Percentiles rank a stretch among this genome's conserved stretches.
Evolutionary conservation across 768 basidiomycete genomes (phyloP).

Genomic region (Candolleomyces eurysporus): DNA sequence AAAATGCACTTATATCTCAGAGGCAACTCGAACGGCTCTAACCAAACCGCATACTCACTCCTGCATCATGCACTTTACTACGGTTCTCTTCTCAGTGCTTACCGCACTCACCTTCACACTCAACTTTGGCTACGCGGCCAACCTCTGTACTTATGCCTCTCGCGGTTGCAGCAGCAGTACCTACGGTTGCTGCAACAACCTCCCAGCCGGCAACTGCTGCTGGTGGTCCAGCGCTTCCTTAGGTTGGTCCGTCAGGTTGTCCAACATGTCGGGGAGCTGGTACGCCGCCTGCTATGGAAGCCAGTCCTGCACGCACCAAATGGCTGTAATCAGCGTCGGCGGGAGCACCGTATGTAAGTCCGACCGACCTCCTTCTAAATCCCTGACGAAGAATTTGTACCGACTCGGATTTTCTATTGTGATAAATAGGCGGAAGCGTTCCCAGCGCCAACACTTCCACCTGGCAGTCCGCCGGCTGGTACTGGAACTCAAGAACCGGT

Average conservation of each 20-base stretch:
- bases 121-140: background rate
- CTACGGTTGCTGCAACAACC: slow-evolving; percentile 9
- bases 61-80: background rate
- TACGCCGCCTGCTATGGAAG: slow-evolving; percentile 5
- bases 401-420: background rate
- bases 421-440: slow-evolving; percentile 8
- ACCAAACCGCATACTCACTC: background rate
- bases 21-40: no score
- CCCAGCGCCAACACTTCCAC: background rate
- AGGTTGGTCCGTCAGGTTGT: slow-evolving; percentile 9
- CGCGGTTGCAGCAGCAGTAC: slow-evolving; percentile 5
- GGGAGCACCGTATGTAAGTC: slow-evolving; percentile 6
- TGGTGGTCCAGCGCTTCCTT: background rate
- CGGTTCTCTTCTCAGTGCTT: background rate
- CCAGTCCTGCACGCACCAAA: background rate
- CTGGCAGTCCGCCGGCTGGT: slow-evolving; percentile 10
- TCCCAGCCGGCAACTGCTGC: slow-evolving; percentile 11
- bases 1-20: no score
- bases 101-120: background rate
- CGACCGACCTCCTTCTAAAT: no score
- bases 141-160: slow-evolving; percentile 13
- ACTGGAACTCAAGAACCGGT: background rate
- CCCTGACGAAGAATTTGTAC: no score
- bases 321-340: slow-evolving; percentile 1
- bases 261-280: slow-evolving; percentile 2